Conservation (phyloP, 1,284 basidiomycete genomes). For the Ustilago tritici region DNA sequence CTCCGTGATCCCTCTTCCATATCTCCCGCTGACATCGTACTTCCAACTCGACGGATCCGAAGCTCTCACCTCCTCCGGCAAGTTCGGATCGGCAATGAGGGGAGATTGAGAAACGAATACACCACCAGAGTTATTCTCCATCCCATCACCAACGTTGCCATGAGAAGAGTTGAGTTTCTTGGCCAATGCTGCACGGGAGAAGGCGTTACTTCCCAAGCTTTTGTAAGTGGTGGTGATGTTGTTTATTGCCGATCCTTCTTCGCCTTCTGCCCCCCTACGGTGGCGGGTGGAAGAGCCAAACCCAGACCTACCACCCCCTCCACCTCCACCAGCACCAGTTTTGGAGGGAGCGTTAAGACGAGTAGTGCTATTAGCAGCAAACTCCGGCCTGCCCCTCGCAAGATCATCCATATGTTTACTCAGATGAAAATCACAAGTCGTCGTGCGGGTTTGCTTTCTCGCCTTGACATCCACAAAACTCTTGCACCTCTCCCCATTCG, state of each 20-base stretch:
- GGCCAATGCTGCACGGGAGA: conserved; percentile 7
- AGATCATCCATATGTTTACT: conserved; percentile 81
- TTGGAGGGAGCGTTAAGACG: conserved; percentile 10
- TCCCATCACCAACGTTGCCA: conserved; percentile 38
- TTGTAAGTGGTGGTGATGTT: conserved; percentile 15
- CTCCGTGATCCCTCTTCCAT: conserved; percentile 31
- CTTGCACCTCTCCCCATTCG: conserved; percentile 83
- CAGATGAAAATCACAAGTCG: conserved; percentile 87
- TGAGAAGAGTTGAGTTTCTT: conserved; percentile 30
- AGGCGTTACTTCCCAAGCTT: conserved; percentile 2
- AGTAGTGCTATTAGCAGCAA: conserved; percentile 72
- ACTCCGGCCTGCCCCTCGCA: conserved; percentile 82
- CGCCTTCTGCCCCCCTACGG: conserved; percentile 9
- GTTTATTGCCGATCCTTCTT: conserved; percentile 23
- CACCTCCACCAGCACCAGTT: conserved; percentile 3
- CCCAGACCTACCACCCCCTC: not conserved
- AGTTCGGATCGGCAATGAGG: not conserved
- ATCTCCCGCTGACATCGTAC: conserved; percentile 39
- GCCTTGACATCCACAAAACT: conserved; percentile 72
- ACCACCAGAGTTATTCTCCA: conserved; percentile 37
- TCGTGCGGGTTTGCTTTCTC: conserved; percentile 26
- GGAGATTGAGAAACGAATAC: conserved; percentile 29
- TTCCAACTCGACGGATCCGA: conserved; percentile 42
- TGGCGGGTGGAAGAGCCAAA: conserved; percentile 1
- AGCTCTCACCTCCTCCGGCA: conserved; percentile 12